Base-by-base conservation (phyloP, 805 yeast genomes). In the Pichia paraexigua region DNA sequence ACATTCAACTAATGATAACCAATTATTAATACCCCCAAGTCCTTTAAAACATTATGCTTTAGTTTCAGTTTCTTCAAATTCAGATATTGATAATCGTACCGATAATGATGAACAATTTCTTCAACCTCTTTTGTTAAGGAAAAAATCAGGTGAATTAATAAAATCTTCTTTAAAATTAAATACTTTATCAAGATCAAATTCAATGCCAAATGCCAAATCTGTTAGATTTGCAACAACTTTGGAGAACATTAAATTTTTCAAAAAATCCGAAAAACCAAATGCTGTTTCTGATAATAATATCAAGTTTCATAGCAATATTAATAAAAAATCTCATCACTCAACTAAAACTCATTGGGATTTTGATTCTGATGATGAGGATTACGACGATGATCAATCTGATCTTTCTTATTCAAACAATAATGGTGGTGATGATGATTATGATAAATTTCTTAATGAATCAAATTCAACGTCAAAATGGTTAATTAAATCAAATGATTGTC, bases 201-300 rank as follows among this genome's bases (percentile, higher is more conserved):
- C 84, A 0, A 75, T 83, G 61, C 87, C 84, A 20, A 66, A 66
- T 51, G 56, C 69, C 13, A 83, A 82, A 62, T 76, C 79, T 9
- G 90, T 84, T 42, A 69, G 87, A 49, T 84, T 84, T 64, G 86
- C 88, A 1, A 63, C 77, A 7, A 70, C 78, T 47, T 68, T 83
- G 52, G 82, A 80, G 49, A 80, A 80, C 41, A 76, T 85, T 51
- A 83, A 83, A 63, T 77, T 78, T 60, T 84, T 85, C 61, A 79
- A 80, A 58, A 82, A 81, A 43, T 64, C 67, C 27, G 83, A 78
- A 47, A 78, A 77, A 55, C 89, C 90, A 30, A 71, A 74, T 12
- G 75, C 85, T 2, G 85, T 83, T n/a, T 80, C 86, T 0, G 50
- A 40, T 32, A 24, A 56, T 37, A 43, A 57, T 12, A 69, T 72